A percentile compares a stretch with the other conserved stretches of the same genome.
phyloP scores from a whole-genome alignment of 225 moss, liverwort and hornwort genomes.

The Marchantia polymorpha region DNA sequence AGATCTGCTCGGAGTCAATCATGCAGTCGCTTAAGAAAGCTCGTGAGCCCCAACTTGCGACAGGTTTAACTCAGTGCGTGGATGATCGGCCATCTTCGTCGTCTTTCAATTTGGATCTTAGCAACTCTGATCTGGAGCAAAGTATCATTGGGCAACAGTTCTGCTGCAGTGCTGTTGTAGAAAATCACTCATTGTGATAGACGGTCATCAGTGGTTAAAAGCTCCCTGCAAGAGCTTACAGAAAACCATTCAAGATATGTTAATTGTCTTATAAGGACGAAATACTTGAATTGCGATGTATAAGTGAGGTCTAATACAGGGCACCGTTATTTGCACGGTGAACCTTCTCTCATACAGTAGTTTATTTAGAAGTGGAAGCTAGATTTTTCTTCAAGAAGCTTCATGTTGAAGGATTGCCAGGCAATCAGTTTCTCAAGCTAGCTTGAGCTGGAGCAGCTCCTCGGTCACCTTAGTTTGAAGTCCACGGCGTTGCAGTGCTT shows the following conservation, averaged over 20 bases:
- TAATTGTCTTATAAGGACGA: background rate
- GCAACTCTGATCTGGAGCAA: background rate
- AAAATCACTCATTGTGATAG: too few species aligned
- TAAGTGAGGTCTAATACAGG: background rate
- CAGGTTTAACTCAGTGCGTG: background rate
- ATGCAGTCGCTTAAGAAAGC: background rate
- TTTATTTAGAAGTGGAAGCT: background rate
- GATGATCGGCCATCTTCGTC: background rate
- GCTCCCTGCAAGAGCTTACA: background rate
- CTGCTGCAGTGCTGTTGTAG: background rate
- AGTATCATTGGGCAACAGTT: background rate
- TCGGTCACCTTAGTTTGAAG: background rate
- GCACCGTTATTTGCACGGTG: slow-evolving; percentile 5
- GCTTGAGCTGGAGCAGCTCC: background rate
- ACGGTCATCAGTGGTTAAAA: background rate
- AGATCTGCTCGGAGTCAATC: background rate
- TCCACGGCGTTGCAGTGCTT: background rate
- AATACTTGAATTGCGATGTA: background rate
- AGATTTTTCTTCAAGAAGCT: background rate
- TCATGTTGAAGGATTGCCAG: background rate
- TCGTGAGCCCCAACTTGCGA: background rate
- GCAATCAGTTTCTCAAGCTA: background rate
- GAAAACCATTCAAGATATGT: background rate
- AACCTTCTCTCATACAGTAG: background rate
- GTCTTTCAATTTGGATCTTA: background rate